Evolutionary conservation across 2,329 filamentous ascomycete species (phyloP).

Genomic region (Cladophialophora carrionii): DNA sequence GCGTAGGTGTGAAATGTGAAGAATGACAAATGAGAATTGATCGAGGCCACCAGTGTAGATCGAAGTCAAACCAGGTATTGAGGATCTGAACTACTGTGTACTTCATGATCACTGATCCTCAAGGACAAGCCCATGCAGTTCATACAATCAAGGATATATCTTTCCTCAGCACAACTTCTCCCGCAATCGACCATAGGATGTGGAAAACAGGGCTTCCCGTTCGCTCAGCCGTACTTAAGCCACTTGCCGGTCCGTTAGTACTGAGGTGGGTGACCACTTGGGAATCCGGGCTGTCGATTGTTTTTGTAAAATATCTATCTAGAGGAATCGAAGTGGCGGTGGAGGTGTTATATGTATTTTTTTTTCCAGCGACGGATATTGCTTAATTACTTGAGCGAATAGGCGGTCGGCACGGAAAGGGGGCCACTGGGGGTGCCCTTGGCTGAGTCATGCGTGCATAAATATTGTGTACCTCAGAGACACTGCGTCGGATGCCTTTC

Average conservation of each 20-base stretch:
- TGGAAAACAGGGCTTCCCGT: neutral
- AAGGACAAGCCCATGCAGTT: neutral
- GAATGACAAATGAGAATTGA: neutral
- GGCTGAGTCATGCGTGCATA: neutral
- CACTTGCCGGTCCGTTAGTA: neutral
- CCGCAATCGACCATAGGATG: neutral
- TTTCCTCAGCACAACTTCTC: neutral
- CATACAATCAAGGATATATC: neutral
- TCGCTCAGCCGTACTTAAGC: neutral
- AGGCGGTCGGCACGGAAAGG: neutral
- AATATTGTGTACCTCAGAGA: too few relatives aligned
- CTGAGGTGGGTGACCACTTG: neutral
- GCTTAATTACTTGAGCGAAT: neutral
- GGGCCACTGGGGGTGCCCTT: neutral
- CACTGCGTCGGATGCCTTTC: neutral
- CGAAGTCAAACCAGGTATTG: neutral
- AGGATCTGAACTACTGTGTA: neutral
- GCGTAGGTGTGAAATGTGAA: neutral
- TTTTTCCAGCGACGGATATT: neutral
- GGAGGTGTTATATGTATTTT: neutral
- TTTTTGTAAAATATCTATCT: neutral
- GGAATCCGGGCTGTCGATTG: slow-evolving; percentile 1
- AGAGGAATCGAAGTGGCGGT: neutral
- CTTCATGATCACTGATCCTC: too few relatives aligned
- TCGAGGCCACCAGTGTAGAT: neutral